phyloP scores from a whole-genome alignment of 1,139 yeast species.

The Suhomyces bolitotheri region DNA sequence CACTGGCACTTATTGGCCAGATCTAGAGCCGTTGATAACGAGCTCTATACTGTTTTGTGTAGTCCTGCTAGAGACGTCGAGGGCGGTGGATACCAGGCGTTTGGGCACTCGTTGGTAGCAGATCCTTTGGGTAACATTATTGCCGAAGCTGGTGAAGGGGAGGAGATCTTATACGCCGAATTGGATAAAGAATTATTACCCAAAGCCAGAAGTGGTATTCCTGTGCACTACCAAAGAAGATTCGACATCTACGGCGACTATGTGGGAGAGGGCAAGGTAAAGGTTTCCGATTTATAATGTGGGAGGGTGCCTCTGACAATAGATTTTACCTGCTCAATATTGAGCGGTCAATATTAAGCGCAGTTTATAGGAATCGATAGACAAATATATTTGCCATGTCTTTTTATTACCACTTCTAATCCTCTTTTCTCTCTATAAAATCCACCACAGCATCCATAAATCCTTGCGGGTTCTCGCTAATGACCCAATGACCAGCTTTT shows the following conservation, averaged over 20 bases:
- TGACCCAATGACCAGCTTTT: constrained; percentile 90
- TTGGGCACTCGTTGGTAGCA: constrained; percentile 85
- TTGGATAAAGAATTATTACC: constrained; percentile 65
- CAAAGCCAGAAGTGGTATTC: constrained; percentile 68
- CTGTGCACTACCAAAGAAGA: constrained; percentile 77
- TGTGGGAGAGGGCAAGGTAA: constrained; percentile 42
- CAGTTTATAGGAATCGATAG: too few relatives aligned
- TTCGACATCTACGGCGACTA: constrained; percentile 83
- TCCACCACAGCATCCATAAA: constrained; percentile 59
- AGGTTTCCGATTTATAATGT: constrained; percentile 36
- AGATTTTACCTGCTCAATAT: too few relatives aligned
- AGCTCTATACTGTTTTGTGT: constrained; percentile 73
- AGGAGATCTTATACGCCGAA: constrained; percentile 78
- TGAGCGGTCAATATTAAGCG: too few relatives aligned
- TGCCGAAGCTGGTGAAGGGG: constrained; percentile 84
- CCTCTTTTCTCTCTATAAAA: constrained; percentile 61
- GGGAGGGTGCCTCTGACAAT: too few relatives aligned
- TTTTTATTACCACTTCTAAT: constrained; percentile 24
- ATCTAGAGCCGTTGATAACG: constrained; percentile 88
- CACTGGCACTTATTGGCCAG: constrained; percentile 91
- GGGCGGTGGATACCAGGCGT: constrained; percentile 76
- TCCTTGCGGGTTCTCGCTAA: constrained; percentile 73
- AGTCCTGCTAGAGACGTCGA: constrained; percentile 84
- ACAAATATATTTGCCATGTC: too few relatives aligned
- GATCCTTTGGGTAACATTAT: constrained; percentile 83